Conservation (phyloP, 805 yeast species). For the Ogataea allantospora region DNA sequence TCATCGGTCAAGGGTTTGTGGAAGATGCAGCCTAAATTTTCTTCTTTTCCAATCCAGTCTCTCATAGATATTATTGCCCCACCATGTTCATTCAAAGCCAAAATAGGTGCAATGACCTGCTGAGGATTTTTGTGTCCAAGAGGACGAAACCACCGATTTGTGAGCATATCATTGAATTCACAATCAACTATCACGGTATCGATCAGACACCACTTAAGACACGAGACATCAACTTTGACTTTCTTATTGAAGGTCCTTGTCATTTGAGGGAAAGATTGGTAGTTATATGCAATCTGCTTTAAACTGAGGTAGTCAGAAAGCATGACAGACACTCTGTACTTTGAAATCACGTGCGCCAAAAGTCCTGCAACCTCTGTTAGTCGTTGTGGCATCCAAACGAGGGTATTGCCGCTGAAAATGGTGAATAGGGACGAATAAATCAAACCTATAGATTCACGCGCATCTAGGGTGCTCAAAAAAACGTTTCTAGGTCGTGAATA, state of each 20-base stretch:
- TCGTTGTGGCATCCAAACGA: conserved; percentile 75
- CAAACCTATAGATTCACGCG: conserved; percentile 80
- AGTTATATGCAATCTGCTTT: conserved; percentile 88
- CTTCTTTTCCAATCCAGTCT: conserved; percentile 82
- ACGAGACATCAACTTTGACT: conserved; percentile 70
- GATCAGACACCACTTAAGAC: conserved; percentile 85
- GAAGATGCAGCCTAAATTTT: conserved; percentile 53
- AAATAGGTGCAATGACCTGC: conserved; percentile 80
- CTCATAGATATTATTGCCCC: conserved; percentile 91
- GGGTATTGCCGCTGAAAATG: conserved; percentile 78
- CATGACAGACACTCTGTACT: conserved; percentile 66
- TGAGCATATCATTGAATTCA: conserved; percentile 83
- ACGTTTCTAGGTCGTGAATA: conserved; percentile 49
- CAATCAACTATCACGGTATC: conserved; percentile 89
- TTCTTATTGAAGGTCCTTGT: conserved; percentile 79
- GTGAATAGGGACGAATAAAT: conserved; percentile 78
- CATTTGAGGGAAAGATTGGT: conserved; percentile 82
- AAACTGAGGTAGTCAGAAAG: conserved; percentile 85
- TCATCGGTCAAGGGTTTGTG: conserved; percentile 39
- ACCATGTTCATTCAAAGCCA: conserved; percentile 89
- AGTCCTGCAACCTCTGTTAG: conserved; percentile 80
- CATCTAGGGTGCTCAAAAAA: conserved; percentile 63
- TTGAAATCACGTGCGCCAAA: conserved; percentile 76
- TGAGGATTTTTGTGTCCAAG: conserved; percentile 78
- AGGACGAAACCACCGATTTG: conserved; percentile 88